A percentile compares a stretch with the other conserved stretches of the same genome.
These are phyloP conservation scores for Astrephomene gubernaculifera DNA, from an alignment of 139 green algal genomes.

Conservation along the genomic window DNA sequence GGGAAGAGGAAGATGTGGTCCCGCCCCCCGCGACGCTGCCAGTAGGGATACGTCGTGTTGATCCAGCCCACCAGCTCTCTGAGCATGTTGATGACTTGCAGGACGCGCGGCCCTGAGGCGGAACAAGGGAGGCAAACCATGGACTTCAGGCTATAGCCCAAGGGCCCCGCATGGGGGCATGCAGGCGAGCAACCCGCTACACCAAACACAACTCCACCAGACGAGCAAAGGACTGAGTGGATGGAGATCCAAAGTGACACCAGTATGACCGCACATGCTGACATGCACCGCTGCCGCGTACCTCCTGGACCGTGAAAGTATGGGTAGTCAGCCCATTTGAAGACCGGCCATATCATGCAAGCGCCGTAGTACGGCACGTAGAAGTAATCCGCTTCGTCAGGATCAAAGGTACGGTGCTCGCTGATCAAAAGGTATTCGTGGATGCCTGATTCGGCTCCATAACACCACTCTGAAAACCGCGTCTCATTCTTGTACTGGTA, in stretches of 20 bases:
- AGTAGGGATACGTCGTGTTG: conserved; percentile 62
- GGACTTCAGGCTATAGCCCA: too few relatives aligned
- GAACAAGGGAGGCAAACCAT: too few relatives aligned
- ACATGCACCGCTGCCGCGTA: too few relatives aligned
- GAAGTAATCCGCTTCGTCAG: conserved; percentile 69
- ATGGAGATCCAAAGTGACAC: too few relatives aligned
- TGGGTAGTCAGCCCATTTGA: conserved; percentile 49
- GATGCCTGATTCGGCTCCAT: conserved; percentile 54
- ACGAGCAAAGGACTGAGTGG: too few relatives aligned
- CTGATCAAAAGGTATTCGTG: conserved; percentile 68
- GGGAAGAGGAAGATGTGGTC: conserved; percentile 78
- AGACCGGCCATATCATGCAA: conserved; percentile 48
- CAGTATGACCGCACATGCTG: too few relatives aligned
- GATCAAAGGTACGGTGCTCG: conserved; percentile 64
- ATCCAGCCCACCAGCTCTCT: conserved; percentile 64
- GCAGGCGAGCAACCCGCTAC: too few relatives aligned
- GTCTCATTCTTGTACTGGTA: conserved; percentile 10
- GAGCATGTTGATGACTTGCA: conserved; percentile 57
- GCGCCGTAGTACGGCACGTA: conserved; percentile 57
- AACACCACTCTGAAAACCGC: conserved; percentile 48
- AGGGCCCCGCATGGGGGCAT: too few relatives aligned
- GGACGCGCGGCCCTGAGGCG: conserved; percentile 41
- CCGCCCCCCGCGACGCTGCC: conserved; percentile 52
- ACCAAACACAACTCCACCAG: too few relatives aligned
- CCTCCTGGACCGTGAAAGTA: conserved; percentile 38